Evolutionary conservation across 495 filamentous ascomycete genomes (phyloP), one percentile per base, ranked within the genome.

Genomic region (Cercophora scortea): DNA sequence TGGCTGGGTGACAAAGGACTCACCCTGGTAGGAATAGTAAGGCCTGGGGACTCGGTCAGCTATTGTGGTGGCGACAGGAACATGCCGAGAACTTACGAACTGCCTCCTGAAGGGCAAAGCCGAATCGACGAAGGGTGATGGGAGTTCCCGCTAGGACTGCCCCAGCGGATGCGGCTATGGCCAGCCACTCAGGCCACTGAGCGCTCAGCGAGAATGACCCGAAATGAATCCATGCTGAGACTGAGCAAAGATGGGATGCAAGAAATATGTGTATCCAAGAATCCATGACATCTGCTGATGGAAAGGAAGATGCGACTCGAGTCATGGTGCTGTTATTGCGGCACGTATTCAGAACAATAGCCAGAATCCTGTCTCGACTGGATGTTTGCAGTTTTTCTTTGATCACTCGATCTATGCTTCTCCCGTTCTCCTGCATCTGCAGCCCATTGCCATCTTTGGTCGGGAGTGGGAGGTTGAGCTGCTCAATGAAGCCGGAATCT

Each of bases 71-170:
- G 25, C 5, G 25, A 25, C 25, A 25, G 25, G 25, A 25, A 25
- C 25, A 25, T 25, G 25, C 2, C 8, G 13, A 15, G 15, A 8
- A 65, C 58, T 54, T 48, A 65, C 82, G 71, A 9, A 82, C 75
- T 36, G 78, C 75, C 57, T 87, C 83, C 50, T 83, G 71, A 10
- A 87, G 57, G 0, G 82, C 81, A 58, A 79, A 81, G 0, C 83
- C 83, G 32, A 87, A 71, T 49, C 83, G 82, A 10, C 81, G 71
- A 15, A 85, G 67, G 0, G 82, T 74, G 0, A 81, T 74, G 7
- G 71, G 70, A n/a, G 78, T 68, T 0, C 78, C 70, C 0, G 80
- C 79, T 19, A 75, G 57, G 4, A 79, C 71, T 6, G 83, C 83
- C 6, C 76, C 82, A 3, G 76, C 75, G 3, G 83, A 71, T 32